phyloP scores from a whole-genome alignment of 495 filamentous ascomycete genomes.

The Lepidopterella palustris region DNA sequence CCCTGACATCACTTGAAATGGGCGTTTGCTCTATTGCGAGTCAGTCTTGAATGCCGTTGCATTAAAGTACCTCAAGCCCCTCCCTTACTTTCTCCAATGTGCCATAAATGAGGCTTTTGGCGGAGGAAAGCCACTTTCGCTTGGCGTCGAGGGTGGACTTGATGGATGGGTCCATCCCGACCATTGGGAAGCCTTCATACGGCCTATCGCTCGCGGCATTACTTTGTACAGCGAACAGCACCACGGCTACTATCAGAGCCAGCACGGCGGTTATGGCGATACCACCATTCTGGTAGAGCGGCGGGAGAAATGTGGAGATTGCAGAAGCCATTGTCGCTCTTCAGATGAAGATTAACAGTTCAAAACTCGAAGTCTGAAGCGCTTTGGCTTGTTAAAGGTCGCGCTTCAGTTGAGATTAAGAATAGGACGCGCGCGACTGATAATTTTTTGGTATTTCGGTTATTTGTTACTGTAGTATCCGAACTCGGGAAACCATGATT shows the following conservation, averaged over 20 bases:
- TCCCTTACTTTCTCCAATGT: neutral
- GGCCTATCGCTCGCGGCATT: neutral
- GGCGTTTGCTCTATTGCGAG: neutral
- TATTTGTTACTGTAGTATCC: too few relatives aligned
- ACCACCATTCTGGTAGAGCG: neutral
- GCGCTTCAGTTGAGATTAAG: too few relatives aligned
- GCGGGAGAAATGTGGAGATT: neutral
- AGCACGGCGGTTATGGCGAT: neutral
- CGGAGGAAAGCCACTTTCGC: neutral
- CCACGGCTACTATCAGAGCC: neutral
- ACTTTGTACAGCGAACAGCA: neutral
- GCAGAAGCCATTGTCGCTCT: neutral
- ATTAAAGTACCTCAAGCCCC: too few relatives aligned
- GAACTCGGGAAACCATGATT: too few relatives aligned
- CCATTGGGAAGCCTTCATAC: neutral
- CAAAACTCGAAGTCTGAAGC: too few relatives aligned
- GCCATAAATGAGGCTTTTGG: neutral
- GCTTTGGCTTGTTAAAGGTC: too few relatives aligned
- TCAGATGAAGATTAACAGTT: too few relatives aligned
- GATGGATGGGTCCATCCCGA: neutral
- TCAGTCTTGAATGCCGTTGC: too few relatives aligned
- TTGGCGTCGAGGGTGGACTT: neutral
- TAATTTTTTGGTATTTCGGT: too few relatives aligned
- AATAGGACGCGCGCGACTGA: too few relatives aligned
- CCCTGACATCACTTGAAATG: constrained; percentile 39